Evolutionary conservation across 2,329 filamentous ascomycete genomes (phyloP), one percentile per base, ranked within the genome.

Genomic region (Periconia sp.): DNA sequence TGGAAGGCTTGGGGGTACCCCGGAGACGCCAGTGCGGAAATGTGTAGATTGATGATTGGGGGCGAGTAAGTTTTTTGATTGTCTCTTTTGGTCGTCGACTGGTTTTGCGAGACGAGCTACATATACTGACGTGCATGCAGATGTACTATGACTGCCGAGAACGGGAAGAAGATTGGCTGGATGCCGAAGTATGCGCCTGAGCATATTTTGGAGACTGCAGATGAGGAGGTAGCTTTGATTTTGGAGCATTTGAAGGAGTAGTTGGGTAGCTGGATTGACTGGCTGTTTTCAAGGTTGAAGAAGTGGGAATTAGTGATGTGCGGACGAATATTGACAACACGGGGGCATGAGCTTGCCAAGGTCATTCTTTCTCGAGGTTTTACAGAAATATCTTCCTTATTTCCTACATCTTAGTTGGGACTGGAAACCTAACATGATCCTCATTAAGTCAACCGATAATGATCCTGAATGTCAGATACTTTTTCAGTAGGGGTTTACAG

Each of bases 211-310:
- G 75, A 81, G 44, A 63, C 61, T 30, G 76, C 76, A 1, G 77
- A 77, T 43, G 74, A 67, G 0, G 80, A 83, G 53, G 79, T 82
- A 1, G 74, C 78, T 11, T 52, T 77, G 17, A 79, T 81, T 17
- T 54, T 77, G 55, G 40, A 50, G 52, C 23, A 54, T 41, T n/a
- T 50, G 48, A 41, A 47, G 14, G 27, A 33, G 3, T 48, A 48
- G 47, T 42, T 35, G 15, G 27, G 35, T 40, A 11, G 23, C 23
- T 27, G 5, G n/a, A n/a, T n/a, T n/a, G n/a, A n/a, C n/a, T n/a
- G n/a, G n/a, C n/a, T n/a, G n/a, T n/a, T n/a, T n/a, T n/a, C n/a
- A n/a, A n/a, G n/a, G 23, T 27, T 27, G 23, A 27, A 27, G 8
- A 5, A 27, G n/a, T n/a, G n/a, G n/a, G n/a, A 27, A 27, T 27